phyloP scores from a whole-genome alignment of 2,329 filamentous ascomycete species.

The Neurospora sp. region DNA sequence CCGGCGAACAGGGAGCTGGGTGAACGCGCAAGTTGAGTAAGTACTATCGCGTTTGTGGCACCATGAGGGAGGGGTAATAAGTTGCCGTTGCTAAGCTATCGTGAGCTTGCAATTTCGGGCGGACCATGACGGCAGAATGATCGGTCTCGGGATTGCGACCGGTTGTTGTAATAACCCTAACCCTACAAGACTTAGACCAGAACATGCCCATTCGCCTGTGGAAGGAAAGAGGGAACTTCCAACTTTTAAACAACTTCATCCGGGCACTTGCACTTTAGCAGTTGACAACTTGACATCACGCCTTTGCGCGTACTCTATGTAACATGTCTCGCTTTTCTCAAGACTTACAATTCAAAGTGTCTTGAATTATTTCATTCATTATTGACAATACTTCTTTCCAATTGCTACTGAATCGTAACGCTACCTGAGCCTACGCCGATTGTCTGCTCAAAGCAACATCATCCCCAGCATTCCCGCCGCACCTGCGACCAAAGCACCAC shows the following conservation, averaged over 20 bases:
- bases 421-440: neutral
- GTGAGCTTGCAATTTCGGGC: neutral
- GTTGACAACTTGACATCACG: neutral
- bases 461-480: conserved; percentile 3
- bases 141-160: neutral
- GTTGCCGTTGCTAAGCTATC: neutral
- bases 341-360: neutral
- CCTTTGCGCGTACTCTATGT: neutral
- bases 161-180: neutral
- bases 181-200: neutral
- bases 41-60: neutral
- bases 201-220: neutral
- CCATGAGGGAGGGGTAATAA: neutral
- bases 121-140: neutral
- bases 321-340: neutral
- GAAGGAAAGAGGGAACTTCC: neutral
- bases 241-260: neutral
- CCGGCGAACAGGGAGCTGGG: neutral
- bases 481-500: neutral
- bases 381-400: neutral
- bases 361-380: neutral
- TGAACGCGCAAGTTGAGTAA: neutral
- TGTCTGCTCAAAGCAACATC: neutral
- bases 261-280: neutral
- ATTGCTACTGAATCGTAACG: neutral